These are phyloP conservation scores for Schwanniomyces pseudopolymorphus DNA, from an alignment of 805 yeast species.

Conservation along the genomic window DNA sequence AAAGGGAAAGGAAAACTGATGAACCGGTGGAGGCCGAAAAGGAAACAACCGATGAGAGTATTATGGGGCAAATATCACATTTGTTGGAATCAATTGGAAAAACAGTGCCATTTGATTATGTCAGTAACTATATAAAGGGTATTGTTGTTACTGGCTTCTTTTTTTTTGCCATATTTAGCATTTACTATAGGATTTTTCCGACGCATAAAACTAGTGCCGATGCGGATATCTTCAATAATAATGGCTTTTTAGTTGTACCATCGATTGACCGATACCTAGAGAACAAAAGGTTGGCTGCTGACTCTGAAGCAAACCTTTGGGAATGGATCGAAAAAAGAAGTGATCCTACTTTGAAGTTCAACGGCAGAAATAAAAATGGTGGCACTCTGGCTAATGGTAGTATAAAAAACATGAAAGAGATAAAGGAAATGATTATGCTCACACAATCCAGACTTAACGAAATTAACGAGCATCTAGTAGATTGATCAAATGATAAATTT, in stretches of 20 bases:
- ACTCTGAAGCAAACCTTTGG: conserved; percentile 67
- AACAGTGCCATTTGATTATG: conserved; percentile 26
- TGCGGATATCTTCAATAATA: conserved; percentile 27
- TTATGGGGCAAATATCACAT: conserved; percentile 16
- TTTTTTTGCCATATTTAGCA: conserved; percentile 10
- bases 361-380: background rate
- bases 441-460: conserved; percentile 43
- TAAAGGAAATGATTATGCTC: conserved; percentile 43
- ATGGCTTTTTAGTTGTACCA: conserved; percentile 41
- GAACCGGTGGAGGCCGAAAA: conserved; percentile 11
- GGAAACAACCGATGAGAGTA: conserved; percentile 12
- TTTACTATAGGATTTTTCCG: conserved; percentile 19
- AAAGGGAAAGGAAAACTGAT: background rate
- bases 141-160: conserved; percentile 13
- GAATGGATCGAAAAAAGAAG: conserved; percentile 58
- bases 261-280: conserved; percentile 33
- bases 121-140: conserved; percentile 23
- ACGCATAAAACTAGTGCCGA: background rate
- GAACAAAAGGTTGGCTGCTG: conserved; percentile 24
- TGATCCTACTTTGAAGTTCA: conserved; percentile 10
- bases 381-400: background rate
- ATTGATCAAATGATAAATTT: background rate
- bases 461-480: conserved; percentile 15
- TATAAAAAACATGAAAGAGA: background rate
- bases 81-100: conserved; percentile 25